A percentile compares a stretch with the other conserved stretches of the same genome.
phyloP scores from a whole-genome alignment of 1,284 basidiomycete species.

The Pterulicium gracile region DNA sequence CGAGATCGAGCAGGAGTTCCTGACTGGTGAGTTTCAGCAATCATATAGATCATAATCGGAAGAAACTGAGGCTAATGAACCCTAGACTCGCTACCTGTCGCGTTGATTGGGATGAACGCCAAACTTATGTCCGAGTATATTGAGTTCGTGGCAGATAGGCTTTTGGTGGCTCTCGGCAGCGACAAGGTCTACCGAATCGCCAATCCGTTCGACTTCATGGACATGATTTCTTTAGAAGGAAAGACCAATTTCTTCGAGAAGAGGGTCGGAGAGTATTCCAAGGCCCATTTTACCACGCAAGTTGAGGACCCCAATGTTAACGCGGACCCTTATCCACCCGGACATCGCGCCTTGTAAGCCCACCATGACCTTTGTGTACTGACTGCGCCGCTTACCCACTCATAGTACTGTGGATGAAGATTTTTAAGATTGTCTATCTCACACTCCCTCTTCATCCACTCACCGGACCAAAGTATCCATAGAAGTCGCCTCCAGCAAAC shows the following conservation, averaged over 20 bases:
- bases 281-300: conserved; percentile 47
- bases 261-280: conserved; percentile 77
- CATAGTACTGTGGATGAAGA: neutral
- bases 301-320: neutral
- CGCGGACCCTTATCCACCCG: too few species aligned
- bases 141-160: conserved; percentile 91
- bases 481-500: too few species aligned
- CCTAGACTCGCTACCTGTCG: conserved; percentile 60
- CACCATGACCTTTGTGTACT: too few species aligned
- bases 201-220: conserved; percentile 82
- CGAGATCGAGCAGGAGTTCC: conserved; percentile 75
- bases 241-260: conserved; percentile 70
- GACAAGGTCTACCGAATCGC: conserved; percentile 62
- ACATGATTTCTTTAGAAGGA: conserved; percentile 78
- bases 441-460: too few species aligned
- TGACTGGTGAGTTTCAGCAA: conserved; percentile 65
- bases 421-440: too few species aligned
- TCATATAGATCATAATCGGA: neutral
- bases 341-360: neutral
- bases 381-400: conserved; percentile 7
- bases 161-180: conserved; percentile 75
- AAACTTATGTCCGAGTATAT: conserved; percentile 91
- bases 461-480: too few species aligned
- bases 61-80: conserved; percentile 1
- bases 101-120: conserved; percentile 78